phyloP scores from a whole-genome alignment of 345 rosid species.

The Syzygium grande region DNA sequence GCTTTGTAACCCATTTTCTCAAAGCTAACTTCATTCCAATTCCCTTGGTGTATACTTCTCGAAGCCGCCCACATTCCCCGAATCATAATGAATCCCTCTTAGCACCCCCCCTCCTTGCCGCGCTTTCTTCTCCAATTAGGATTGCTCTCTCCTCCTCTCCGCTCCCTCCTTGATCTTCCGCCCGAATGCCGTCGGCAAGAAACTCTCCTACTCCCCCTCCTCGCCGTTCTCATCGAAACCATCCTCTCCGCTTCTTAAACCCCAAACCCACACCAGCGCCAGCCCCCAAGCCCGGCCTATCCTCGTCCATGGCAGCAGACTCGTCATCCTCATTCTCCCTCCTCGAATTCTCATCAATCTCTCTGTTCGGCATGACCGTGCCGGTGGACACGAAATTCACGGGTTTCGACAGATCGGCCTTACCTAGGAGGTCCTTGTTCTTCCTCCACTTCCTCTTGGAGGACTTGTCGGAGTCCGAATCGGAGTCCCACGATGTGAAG shows the following conservation, averaged over 20 bases:
- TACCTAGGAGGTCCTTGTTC: slow-evolving; percentile 39
- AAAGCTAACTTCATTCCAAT: slow-evolving; percentile 67
- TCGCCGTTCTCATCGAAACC: slow-evolving; percentile 16
- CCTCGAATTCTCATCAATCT: slow-evolving; percentile 49
- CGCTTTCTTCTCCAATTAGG: slow-evolving; percentile 45
- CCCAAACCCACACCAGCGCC: slow-evolving; percentile 35
- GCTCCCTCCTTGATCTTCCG: slow-evolving; percentile 72
- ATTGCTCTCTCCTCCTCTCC: slow-evolving; percentile 50
- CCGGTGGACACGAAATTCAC: slow-evolving; percentile 75
- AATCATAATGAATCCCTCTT: slow-evolving; percentile 25
- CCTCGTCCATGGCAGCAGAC: slow-evolving; percentile 8
- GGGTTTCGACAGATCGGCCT: slow-evolving; percentile 65
- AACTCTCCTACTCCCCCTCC: slow-evolving; percentile 11
- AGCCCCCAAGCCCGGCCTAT: slow-evolving; percentile 49
- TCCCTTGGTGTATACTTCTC: slow-evolving; percentile 73
- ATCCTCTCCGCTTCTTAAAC: slow-evolving; percentile 6
- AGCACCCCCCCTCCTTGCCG: slow-evolving; percentile 27
- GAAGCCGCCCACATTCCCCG: slow-evolving; percentile 47
- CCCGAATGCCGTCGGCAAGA: slow-evolving; percentile 64
- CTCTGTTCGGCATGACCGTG: slow-evolving; percentile 59
- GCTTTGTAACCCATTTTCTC: slow-evolving; percentile 93
- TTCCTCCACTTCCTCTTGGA: slow-evolving; percentile 42
- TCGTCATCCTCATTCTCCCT: slow-evolving; percentile 25
- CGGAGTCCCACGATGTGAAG: slow-evolving; percentile 44
- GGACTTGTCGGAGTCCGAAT: slow-evolving; percentile 38